Conservation (phyloP, 2,329 filamentous ascomycete species). For the Chaetomiaceae sp. region DNA sequence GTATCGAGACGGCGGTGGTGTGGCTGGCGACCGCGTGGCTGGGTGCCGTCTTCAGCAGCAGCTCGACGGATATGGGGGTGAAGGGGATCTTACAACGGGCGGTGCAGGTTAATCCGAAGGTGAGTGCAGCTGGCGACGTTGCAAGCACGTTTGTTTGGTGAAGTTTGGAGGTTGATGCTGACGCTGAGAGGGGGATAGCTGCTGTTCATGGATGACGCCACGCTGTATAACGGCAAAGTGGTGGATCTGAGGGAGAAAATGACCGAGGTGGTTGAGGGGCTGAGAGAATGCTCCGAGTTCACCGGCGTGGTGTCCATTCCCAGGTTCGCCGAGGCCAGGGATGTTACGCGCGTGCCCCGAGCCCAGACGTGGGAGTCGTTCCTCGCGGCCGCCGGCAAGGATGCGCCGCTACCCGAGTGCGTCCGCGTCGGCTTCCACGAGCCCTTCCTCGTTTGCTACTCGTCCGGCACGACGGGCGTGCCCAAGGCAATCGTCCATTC, state of each 20-base stretch:
- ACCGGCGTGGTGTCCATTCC: constrained; percentile 58
- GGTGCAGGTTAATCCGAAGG: constrained; percentile 66
- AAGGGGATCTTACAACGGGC: constrained; percentile 70
- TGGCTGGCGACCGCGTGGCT: constrained; percentile 64
- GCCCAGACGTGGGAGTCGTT: constrained; percentile 43
- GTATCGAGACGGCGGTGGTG: constrained; percentile 65
- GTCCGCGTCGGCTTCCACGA: constrained; percentile 62
- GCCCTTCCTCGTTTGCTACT: constrained; percentile 72
- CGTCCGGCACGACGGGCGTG: constrained; percentile 73
- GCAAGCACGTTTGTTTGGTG: background rate
- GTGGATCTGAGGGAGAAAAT: constrained; percentile 71
- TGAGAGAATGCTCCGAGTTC: constrained; percentile 56
- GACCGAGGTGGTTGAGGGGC: constrained; percentile 54
- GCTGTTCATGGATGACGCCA: constrained; percentile 77
- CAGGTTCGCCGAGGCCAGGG: constrained; percentile 55
- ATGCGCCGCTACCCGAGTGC: constrained; percentile 38
- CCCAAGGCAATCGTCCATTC: constrained; percentile 85
- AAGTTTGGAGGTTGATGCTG: background rate
- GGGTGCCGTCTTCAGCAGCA: constrained; percentile 69
- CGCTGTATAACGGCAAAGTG: constrained; percentile 72
- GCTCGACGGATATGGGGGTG: constrained; percentile 77
- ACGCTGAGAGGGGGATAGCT: constrained; percentile 36
- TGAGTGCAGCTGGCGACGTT: constrained; percentile 30
- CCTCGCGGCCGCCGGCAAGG: constrained; percentile 29
- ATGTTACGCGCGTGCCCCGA: constrained; percentile 48